phyloP scores from a whole-genome alignment of 805 yeast species.

The Ascoidea rubescens region DNA sequence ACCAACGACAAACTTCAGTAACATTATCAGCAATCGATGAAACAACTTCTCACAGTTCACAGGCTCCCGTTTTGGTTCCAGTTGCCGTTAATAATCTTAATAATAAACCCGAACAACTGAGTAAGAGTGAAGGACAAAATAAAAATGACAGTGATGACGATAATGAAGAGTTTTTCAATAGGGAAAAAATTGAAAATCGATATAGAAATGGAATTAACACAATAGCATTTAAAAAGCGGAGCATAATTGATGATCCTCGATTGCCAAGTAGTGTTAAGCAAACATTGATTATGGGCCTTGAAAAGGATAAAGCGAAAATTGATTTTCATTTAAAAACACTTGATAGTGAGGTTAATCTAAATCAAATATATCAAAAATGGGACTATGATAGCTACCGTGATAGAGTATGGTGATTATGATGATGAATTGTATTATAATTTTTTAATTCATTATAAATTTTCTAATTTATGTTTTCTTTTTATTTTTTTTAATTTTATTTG shows the following conservation, averaged over 20 bases:
- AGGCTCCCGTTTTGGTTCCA: not conserved
- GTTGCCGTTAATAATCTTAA: no score
- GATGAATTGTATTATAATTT: no score
- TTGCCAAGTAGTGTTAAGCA: not conserved
- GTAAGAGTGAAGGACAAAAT: not conserved
- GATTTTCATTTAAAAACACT: not conserved
- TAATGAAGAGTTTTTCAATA: no score
- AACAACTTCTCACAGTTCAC: not conserved
- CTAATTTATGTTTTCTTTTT: no score
- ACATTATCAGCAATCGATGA: not conserved
- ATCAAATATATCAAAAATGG: not conserved
- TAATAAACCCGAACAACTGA: not conserved
- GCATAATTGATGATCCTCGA: not conserved
- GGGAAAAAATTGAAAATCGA: not conserved
- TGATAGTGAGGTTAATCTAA: not conserved
- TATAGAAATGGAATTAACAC: not conserved
- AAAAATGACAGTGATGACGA: not conserved
- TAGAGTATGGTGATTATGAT: not conserved
- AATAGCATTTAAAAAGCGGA: not conserved
- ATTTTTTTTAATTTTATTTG: no score
- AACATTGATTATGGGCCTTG: not conserved
- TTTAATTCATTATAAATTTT: no score
- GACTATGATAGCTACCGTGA: not conserved
- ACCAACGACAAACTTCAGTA: not conserved
- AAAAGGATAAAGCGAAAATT: not conserved